These are phyloP conservation scores for Obelidium mucronatum DNA, from an alignment of 192 early-diverging fungal species.

Conservation along the genomic window DNA sequence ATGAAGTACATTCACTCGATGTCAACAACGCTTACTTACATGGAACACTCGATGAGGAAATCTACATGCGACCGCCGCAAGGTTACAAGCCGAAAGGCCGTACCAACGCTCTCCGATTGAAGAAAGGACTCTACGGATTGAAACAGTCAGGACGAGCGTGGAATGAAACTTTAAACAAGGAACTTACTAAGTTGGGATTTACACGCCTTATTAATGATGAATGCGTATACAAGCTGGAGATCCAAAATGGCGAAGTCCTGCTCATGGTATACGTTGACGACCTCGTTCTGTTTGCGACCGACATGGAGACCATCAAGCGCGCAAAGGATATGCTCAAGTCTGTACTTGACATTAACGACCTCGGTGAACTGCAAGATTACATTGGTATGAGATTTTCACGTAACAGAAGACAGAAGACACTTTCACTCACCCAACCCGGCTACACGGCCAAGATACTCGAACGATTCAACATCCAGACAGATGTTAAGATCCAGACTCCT, in stretches of 20 bases:
- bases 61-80: conserved; percentile 42
- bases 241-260: background rate
- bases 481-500: background rate
- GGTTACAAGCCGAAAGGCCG: conserved; percentile 18
- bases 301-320: background rate
- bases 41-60: conserved; percentile 27
- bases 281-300: conserved; percentile 28
- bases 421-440: background rate
- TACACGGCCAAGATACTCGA: conserved; percentile 8
- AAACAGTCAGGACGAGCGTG: conserved; percentile 33
- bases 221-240: no score
- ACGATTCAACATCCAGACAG: background rate
- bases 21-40: no score
- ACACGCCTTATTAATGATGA: background rate
- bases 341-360: background rate
- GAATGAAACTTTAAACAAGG: conserved; percentile 4
- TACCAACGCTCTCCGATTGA: background rate
- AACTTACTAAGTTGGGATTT: conserved; percentile 15
- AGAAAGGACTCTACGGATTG: conserved; percentile 33
- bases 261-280: conserved; percentile 51
- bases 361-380: background rate
- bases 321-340: no score
- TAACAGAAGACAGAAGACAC: background rate
- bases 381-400: background rate
- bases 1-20: conserved; percentile 42